Conservation (phyloP, 75 land plant species). For the Chamaecyparis obtusa region DNA sequence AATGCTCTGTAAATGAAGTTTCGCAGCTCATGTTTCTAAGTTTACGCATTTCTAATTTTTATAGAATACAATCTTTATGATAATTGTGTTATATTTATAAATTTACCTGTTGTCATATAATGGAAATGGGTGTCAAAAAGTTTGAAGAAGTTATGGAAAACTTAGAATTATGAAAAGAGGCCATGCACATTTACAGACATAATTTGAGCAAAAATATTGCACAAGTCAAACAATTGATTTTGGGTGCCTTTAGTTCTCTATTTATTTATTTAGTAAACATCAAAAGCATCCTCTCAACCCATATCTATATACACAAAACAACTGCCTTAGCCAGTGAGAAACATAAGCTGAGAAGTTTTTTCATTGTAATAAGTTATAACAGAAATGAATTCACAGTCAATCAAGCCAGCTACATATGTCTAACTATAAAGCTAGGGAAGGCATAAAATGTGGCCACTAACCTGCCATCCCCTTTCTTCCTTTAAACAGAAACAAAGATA, state of each 20-base stretch:
- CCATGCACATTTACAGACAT: not conserved
- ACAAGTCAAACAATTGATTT: not conserved
- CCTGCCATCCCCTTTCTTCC: too few relatives aligned
- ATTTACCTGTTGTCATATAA: not conserved
- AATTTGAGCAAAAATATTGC: not conserved
- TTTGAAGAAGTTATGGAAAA: not conserved
- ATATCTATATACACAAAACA: too few relatives aligned
- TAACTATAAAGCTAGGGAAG: too few relatives aligned
- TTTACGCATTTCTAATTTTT: not conserved
- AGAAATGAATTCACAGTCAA: too few relatives aligned
- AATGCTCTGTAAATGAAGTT: slow-evolving; percentile 1
- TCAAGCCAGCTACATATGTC: too few relatives aligned
- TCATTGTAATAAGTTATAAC: too few relatives aligned
- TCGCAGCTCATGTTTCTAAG: not conserved
- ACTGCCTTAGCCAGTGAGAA: too few relatives aligned
- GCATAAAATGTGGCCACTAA: too few relatives aligned
- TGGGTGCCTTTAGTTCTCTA: not conserved
- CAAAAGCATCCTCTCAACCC: too few relatives aligned
- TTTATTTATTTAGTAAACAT: not conserved
- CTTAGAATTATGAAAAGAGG: not conserved
- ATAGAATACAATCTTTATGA: not conserved
- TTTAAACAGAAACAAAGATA: too few relatives aligned
- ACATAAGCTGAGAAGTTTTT: too few relatives aligned
- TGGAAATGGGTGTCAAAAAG: not conserved
- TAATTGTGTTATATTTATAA: not conserved